Base-by-base conservation (phyloP, 2,329 filamentous ascomycete species). In the Penicillium sp. region DNA sequence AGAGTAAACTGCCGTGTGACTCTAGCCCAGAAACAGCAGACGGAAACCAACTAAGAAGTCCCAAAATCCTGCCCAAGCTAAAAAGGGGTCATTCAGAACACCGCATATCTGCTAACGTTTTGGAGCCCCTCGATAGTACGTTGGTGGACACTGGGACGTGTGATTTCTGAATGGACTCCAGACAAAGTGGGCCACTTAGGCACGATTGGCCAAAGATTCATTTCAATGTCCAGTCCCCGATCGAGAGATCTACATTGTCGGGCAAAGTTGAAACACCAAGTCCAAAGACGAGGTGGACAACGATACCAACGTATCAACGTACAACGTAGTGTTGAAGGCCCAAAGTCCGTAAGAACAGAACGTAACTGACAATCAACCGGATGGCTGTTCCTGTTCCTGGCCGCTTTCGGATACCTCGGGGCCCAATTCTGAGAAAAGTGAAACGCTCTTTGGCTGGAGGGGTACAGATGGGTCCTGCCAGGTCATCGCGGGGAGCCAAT, bases 401-500 rank as follows among this genome's bases (percentile, higher is more conserved):
- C 47, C 19, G 26, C 19, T 41, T 57, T 61, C 38, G 60, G 58
- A 35, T 42, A 40, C 23, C 10, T 42, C 16, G 50, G n/a, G 38
- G 50, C 50, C 53, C 53, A 56, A 39, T 52, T 51, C 27, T 16
- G 32, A 18, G 48, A 40, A 18, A 34, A 30, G 11, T 43, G 51
- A 49, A 45, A 53, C 56, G 58, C 56, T 56, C 43, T 48, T 30
- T 53, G 50, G 43, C 36, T 26, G 27, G 35, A 34, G 44, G 35
- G 43, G 26, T 47, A 39, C 40, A 43, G 55, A 42, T 49, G 50
- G 53, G 18, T 49, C 43, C 51, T 60, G 59, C 61, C 62, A 64
- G 57, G 61, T 62, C 62, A 62, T 58, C 60, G 59, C 60, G 59
- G 59, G 60, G 60, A 58, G 58, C 51, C 43, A 42, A 36, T 36